Conservation (phyloP, 345 rosid species). For the Heritiera littoralis region DNA sequence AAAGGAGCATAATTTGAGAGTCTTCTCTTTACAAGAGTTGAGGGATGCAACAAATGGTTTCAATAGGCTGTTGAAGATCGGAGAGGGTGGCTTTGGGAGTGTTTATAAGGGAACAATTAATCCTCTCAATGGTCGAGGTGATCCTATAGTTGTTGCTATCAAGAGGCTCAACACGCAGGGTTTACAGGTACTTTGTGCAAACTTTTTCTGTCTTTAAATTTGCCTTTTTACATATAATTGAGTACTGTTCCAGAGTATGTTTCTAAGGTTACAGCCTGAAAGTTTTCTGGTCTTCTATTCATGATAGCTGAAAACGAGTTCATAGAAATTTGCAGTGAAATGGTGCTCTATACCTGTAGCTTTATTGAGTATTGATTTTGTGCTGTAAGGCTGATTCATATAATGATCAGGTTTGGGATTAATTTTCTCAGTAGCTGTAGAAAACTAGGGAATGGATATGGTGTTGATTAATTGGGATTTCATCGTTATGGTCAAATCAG, state of each 20-base stretch:
- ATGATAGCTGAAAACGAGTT: background rate
- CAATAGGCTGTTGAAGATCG: slow-evolving; percentile 64
- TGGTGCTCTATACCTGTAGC: background rate
- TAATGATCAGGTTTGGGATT: background rate
- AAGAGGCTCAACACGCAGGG: slow-evolving; percentile 82
- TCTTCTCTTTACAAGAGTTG: slow-evolving; percentile 65
- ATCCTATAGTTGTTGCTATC: slow-evolving; percentile 62
- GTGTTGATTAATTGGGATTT: background rate
- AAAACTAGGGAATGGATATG: background rate
- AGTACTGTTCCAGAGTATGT: background rate
- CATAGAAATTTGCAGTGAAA: background rate
- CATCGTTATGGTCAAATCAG: background rate
- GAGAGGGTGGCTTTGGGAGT: slow-evolving; percentile 97
- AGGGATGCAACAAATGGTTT: slow-evolving; percentile 71
- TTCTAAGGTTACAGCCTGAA: background rate
- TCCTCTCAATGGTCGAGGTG: slow-evolving; percentile 38
- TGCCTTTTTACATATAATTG: background rate
- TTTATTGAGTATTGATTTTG: background rate
- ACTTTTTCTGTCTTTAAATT: background rate
- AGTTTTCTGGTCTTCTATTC: background rate
- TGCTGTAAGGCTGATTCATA: background rate
- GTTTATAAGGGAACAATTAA: slow-evolving; percentile 74
- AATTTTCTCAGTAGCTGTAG: background rate
- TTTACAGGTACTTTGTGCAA: slow-evolving; percentile 57
- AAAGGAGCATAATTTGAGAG: slow-evolving; percentile 60